Conservation (phyloP, 352 stramenopile genomes). For the Phytopythium mirpurense region DNA sequence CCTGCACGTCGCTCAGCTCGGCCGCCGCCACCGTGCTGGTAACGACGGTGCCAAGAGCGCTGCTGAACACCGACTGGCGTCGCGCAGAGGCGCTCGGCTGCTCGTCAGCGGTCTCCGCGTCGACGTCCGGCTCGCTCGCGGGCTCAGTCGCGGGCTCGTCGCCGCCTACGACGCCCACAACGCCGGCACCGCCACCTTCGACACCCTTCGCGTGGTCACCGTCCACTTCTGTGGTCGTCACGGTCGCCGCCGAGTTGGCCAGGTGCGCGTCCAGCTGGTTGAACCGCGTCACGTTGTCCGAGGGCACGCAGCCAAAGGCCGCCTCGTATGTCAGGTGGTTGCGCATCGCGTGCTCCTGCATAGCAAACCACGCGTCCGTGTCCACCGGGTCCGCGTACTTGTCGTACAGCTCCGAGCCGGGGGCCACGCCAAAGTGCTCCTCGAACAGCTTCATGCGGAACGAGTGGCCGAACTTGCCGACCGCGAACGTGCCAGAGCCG, state of each 20-base stretch:
- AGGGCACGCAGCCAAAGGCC: conserved; percentile 75
- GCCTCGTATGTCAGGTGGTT: conserved; percentile 84
- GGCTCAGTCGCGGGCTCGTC: conserved; percentile 4
- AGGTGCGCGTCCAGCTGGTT: conserved; percentile 62
- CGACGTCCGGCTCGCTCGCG: conserved; percentile 1
- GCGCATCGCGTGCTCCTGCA: conserved; percentile 81
- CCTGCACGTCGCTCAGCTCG: conserved; percentile 61
- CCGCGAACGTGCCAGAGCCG: conserved; percentile 31
- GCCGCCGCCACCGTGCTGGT: conserved; percentile 32
- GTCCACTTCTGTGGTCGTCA: not conserved
- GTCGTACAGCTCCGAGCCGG: conserved; percentile 39
- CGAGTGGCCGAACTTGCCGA: conserved; percentile 80
- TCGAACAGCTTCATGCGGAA: conserved; percentile 87
- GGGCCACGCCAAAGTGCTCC: conserved; percentile 72
- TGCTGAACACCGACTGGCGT: conserved; percentile 46
- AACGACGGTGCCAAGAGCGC: conserved; percentile 43
- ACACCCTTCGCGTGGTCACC: conserved; percentile 8
- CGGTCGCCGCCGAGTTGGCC: conserved; percentile 11
- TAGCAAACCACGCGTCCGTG: conserved; percentile 69
- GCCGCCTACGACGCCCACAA: not conserved
- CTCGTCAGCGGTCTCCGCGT: not conserved
- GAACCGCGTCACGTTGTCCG: conserved; percentile 65
- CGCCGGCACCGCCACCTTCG: not conserved
- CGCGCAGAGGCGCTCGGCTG: not conserved
- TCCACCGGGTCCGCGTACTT: conserved; percentile 59